Percentiles rank a stretch among this genome's conserved stretches.
These are phyloP conservation scores for Thelonectria discophora DNA, from an alignment of 2,329 filamentous ascomycete genomes.

Conservation along the genomic window DNA sequence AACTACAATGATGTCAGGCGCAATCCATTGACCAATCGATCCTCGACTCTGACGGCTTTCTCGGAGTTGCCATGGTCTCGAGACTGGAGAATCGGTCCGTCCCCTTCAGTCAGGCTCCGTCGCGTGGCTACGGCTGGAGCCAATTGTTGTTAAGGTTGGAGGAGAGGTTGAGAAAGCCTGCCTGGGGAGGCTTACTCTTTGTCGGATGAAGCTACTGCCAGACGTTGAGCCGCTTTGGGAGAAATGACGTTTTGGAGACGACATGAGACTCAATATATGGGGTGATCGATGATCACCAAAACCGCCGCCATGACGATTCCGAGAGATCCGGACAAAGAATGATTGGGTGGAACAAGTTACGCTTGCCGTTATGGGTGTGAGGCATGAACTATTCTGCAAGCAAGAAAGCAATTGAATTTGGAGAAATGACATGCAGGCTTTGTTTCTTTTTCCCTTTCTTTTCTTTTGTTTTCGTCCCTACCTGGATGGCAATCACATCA, in stretches of 20 bases:
- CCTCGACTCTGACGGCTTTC: conserved; percentile 1
- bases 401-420: not conserved
- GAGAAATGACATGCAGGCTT: not conserved
- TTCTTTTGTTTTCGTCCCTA: no score
- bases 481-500: no score
- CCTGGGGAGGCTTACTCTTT: not conserved
- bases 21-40: conserved; percentile 12
- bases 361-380: not conserved
- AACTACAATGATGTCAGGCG: conserved; percentile 31
- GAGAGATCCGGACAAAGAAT: conserved; percentile 10
- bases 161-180: not conserved
- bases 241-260: conserved; percentile 4
- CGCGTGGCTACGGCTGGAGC: conserved; percentile 18
- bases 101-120: conserved; percentile 28
- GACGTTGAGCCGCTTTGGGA: not conserved
- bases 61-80: conserved; percentile 16
- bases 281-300: conserved; percentile 1
- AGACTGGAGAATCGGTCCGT: conserved; percentile 40
- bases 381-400: not conserved
- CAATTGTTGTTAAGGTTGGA: conserved; percentile 11
- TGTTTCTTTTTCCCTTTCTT: no score
- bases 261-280: not conserved
- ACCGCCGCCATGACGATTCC: conserved; percentile 8
- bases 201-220: no score
- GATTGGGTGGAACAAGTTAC: not conserved